These are phyloP conservation scores for Volutella citrinella DNA, from an alignment of 2,329 filamentous ascomycete genomes.

Conservation along the genomic window DNA sequence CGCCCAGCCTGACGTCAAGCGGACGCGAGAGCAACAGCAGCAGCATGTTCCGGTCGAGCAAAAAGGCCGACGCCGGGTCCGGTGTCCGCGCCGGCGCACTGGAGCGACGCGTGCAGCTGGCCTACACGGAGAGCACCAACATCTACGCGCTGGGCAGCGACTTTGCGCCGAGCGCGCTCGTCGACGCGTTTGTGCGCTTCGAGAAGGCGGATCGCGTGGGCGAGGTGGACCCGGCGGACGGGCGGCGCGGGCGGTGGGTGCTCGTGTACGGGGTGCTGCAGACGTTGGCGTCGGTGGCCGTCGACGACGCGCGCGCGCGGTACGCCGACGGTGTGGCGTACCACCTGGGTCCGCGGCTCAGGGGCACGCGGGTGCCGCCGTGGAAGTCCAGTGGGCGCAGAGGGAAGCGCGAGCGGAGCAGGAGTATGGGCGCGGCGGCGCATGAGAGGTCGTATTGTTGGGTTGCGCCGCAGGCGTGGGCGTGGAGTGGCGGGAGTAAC, in stretches of 20 bases:
- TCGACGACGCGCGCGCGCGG: constrained; percentile 52
- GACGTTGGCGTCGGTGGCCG: constrained; percentile 55
- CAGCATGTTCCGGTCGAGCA: constrained; percentile 29
- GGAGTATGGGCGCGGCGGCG: constrained; percentile 33
- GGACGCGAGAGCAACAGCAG: constrained; percentile 2
- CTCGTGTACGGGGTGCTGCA: constrained; percentile 60
- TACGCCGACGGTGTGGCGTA: constrained; percentile 54
- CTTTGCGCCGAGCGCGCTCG: constrained; percentile 46
- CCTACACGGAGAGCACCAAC: constrained; percentile 60
- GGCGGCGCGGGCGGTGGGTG: constrained; percentile 59
- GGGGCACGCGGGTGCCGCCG: constrained; percentile 41
- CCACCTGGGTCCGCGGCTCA: constrained; percentile 53
- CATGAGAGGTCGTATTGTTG: constrained; percentile 55
- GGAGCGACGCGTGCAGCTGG: constrained; percentile 52
- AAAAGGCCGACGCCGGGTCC: constrained; percentile 24
- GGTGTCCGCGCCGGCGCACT: constrained; percentile 19
- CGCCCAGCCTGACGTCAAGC: constrained; percentile 19
- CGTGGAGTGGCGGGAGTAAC: constrained; percentile 24
- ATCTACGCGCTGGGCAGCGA: constrained; percentile 53
- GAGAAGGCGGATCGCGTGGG: constrained; percentile 52
- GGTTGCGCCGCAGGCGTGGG: constrained; percentile 34
- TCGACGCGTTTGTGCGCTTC: constrained; percentile 54
- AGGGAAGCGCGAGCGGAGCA: constrained; percentile 7
- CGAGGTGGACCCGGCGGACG: constrained; percentile 51
- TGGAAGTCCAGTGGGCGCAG: constrained; percentile 40